A percentile compares a stretch with the other conserved stretches of the same genome.
phyloP scores from a whole-genome alignment of 352 stramenopile species.

The Pythium dissimile region DNA sequence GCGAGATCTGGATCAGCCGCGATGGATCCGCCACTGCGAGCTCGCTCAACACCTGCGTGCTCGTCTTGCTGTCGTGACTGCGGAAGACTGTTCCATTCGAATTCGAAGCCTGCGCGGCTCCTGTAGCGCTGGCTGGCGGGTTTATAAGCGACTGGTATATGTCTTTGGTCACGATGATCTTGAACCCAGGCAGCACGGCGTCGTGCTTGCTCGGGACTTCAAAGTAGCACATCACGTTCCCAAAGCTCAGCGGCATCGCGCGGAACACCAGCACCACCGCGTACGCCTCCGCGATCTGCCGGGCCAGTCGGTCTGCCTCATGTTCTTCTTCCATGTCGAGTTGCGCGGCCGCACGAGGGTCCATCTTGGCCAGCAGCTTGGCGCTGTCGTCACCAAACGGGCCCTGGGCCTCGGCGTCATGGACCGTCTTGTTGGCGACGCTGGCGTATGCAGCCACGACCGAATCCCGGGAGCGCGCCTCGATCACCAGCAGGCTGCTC shows the following conservation, averaged over 20 bases:
- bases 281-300: slow-evolving; percentile 53
- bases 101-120: background rate
- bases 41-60: slow-evolving; percentile 47
- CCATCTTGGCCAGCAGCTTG: slow-evolving; percentile 40
- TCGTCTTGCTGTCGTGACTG: slow-evolving; percentile 28
- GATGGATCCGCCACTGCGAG: slow-evolving; percentile 57
- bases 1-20: slow-evolving; percentile 58
- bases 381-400: slow-evolving; percentile 44
- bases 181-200: slow-evolving; percentile 75
- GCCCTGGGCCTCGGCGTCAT: slow-evolving; percentile 44
- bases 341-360: slow-evolving; percentile 22
- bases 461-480: slow-evolving; percentile 26
- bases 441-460: slow-evolving; percentile 1
- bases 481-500: slow-evolving; percentile 69
- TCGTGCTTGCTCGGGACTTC: slow-evolving; percentile 34
- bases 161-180: slow-evolving; percentile 66
- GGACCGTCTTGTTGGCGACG: slow-evolving; percentile 22
- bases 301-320: slow-evolving; percentile 59
- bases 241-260: slow-evolving; percentile 54
- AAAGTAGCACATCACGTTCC: slow-evolving; percentile 77
- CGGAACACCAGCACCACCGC: slow-evolving; percentile 75
- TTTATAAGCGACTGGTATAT: slow-evolving; percentile 9
- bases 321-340: slow-evolving; percentile 68
- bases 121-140: background rate
- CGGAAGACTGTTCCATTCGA: background rate